phyloP scores from a whole-genome alignment of 768 basidiomycete species.

The Trametes cubensis region DNA sequence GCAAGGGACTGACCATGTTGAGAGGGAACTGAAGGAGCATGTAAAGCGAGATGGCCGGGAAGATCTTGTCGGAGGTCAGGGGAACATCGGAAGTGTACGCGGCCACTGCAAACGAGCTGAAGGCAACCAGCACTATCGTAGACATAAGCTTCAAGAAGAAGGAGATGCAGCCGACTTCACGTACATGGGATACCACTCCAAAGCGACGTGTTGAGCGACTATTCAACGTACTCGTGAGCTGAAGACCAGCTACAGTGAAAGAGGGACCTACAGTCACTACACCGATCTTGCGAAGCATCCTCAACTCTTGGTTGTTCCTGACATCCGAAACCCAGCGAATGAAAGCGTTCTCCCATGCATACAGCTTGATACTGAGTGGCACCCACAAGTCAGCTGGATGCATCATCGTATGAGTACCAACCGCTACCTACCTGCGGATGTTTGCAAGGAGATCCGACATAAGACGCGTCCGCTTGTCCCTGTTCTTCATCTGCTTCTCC shows the following conservation, averaged over 20 bases:
- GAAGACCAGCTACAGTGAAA: not conserved
- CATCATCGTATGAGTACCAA: no score
- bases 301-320: slow-evolving; percentile 80
- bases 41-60: slow-evolving; percentile 93
- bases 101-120: slow-evolving; percentile 80
- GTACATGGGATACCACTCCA: slow-evolving; percentile 69
- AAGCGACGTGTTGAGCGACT: slow-evolving; percentile 62
- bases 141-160: not conserved
- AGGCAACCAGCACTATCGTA: slow-evolving; percentile 64
- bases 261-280: slow-evolving; percentile 56
- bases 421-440: slow-evolving; percentile 68
- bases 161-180: no score
- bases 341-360: slow-evolving; percentile 95
- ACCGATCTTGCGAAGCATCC: slow-evolving; percentile 82
- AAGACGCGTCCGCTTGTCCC: slow-evolving; percentile 78
- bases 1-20: slow-evolving; percentile 59
- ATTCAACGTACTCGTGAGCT: not conserved
- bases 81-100: slow-evolving; percentile 63
- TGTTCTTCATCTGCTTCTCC: slow-evolving; percentile 90
- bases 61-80: slow-evolving; percentile 88
- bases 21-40: slow-evolving; percentile 87
- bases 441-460: slow-evolving; percentile 96
- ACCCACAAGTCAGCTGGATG: not conserved
- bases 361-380: slow-evolving; percentile 79
- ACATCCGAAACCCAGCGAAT: slow-evolving; percentile 76